These are phyloP conservation scores for Ustilago loliicola DNA, from an alignment of 1,284 basidiomycete species.

Conservation along the genomic window DNA sequence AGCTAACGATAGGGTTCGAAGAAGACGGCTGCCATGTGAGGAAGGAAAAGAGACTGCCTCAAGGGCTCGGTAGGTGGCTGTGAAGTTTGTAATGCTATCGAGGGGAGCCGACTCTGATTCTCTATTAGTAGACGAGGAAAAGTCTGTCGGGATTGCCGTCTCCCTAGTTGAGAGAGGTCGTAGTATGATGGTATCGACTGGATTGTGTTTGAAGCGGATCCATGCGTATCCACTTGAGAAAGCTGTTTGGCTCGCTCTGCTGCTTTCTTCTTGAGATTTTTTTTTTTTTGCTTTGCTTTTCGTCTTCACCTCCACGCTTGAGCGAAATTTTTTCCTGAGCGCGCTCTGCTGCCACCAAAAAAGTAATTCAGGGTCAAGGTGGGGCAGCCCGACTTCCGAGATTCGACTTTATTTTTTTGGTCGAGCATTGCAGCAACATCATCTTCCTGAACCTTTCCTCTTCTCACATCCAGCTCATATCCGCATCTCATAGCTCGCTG, in stretches of 20 bases:
- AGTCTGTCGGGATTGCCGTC: not conserved
- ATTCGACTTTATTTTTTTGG: conserved; percentile 24
- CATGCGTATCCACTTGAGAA: not conserved
- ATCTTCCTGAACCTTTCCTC: not conserved
- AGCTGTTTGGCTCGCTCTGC: not conserved
- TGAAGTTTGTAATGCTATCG: not conserved
- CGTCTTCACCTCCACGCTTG: conserved; percentile 28
- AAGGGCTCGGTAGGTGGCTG: not conserved
- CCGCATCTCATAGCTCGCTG: not conserved
- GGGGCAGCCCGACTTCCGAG: conserved; percentile 38
- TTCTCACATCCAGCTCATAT: not conserved
- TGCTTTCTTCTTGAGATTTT: conserved; percentile 29
- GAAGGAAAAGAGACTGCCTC: not conserved
- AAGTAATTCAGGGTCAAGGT: conserved; percentile 14
- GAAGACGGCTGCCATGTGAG: not conserved
- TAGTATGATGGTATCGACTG: conserved; percentile 4
- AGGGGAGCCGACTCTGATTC: too few relatives aligned
- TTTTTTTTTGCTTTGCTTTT: conserved; percentile 6
- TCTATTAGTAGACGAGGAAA: not conserved
- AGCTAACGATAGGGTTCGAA: conserved; percentile 5
- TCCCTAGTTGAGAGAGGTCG: not conserved
- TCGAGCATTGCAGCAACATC: conserved; percentile 12
- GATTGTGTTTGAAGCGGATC: not conserved
- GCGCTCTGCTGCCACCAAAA: conserved; percentile 9
- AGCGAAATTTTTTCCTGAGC: conserved; percentile 22